Conservation (phyloP, 768 basidiomycete genomes). For the Kwoniella pini region DNA sequence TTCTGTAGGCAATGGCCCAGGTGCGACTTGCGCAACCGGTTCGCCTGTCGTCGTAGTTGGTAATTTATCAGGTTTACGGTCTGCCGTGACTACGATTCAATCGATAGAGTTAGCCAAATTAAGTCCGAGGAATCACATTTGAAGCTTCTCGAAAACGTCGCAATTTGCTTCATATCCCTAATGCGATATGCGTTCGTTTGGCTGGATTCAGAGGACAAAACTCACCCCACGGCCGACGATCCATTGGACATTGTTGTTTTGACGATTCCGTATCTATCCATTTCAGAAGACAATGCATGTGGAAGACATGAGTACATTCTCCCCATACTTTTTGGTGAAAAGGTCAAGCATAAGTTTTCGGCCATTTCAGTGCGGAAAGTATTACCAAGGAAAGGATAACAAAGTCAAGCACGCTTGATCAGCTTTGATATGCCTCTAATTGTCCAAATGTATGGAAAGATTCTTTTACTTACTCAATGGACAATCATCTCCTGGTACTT, state of each 20-base stretch:
- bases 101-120: neutral
- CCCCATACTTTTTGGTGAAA: too few relatives aligned
- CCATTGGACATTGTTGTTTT: constrained; percentile 99
- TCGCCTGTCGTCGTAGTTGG: constrained; percentile 39
- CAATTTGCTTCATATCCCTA: too few relatives aligned
- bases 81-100: constrained; percentile 36
- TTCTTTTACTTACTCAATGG: constrained; percentile 79
- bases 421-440: too few relatives aligned
- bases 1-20: constrained; percentile 36
- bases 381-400: too few relatives aligned
- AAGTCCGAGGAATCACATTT: too few relatives aligned
- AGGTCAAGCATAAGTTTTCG: too few relatives aligned
- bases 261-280: constrained; percentile 89
- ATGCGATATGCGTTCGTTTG: too few relatives aligned
- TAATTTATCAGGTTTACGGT: constrained; percentile 41
- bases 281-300: constrained; percentile 97
- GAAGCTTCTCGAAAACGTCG: too few relatives aligned
- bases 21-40: constrained; percentile 39
- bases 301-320: constrained; percentile 94
- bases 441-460: too few relatives aligned
- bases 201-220: constrained; percentile 7
- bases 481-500: constrained; percentile 94
- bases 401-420: too few relatives aligned
- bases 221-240: constrained; percentile 85
- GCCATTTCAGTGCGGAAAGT: too few relatives aligned